Base-by-base conservation (phyloP, 1,284 basidiomycete species). In the Malassezia brasiliensis region DNA sequence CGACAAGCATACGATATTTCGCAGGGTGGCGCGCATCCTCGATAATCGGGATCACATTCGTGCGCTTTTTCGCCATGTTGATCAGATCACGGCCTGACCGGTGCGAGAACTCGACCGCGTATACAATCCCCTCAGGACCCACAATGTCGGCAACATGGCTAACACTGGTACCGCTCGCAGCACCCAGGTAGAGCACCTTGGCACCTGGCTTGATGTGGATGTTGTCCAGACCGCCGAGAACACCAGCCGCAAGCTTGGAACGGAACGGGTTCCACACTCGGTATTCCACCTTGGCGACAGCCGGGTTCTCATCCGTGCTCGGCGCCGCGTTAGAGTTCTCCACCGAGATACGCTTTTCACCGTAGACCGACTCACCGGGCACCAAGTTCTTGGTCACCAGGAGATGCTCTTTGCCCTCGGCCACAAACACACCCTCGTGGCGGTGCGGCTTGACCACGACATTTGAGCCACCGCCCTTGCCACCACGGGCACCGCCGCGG, bases 181-280 rank as follows among this genome's bases (percentile, higher is more conserved):
- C 93, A 78, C 94, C 93, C 62, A 99, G 84, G 78, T 98, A 99
- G 54, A 99, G 79, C 40, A 98, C 93, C 80, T 96, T 96, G 72
- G 85, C 85, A 65, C 94, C 93, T 38, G 94, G 93, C 59, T 81
- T 83, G 73, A 99, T 93, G 79, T 83, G 90, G 66, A 98, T 90
- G 67, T 90, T 79, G 75, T 96, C 93, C 75, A 99, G 80, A 76
- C 93, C 94, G 70, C 90, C 90, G 56, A 98, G 81, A 51, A 98
- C 88, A 79, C 93, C 94, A 38, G 93, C 93, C 34, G 93, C 94
- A 67, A 98, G 79, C 81, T 98, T 99, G 75, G 83, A 86, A 66
- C 94, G 83, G 85, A 98, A 98, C 55, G 93, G 94, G 79, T 99
- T 99, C 93, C 93, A 99, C 34, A 98, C 94, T 60, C 93, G 83